Evolutionary conservation across 2,329 filamentous ascomycete species (phyloP).

Genomic region (Botrytis hyacinthi): DNA sequence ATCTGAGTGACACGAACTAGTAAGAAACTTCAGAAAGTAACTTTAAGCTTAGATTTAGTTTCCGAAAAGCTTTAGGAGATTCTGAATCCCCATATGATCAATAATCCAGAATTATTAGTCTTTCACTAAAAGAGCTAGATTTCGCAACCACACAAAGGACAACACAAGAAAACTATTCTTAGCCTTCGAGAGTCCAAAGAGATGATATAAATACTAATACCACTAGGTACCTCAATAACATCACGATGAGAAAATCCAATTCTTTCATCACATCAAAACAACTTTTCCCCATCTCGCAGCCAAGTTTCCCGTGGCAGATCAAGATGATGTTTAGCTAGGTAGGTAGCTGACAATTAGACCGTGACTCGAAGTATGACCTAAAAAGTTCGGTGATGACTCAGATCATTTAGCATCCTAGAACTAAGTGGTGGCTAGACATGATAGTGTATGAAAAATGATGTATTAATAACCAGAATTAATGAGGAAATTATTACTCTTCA

Average conservation of each 20-base stretch:
- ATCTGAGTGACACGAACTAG: background rate
- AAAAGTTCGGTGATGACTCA: constrained; percentile 15
- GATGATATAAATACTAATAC: background rate
- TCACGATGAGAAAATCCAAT: background rate
- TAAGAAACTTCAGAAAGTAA: background rate
- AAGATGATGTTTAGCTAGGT: background rate
- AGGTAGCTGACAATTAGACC: background rate
- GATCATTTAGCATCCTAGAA: background rate
- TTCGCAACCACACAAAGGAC: background rate
- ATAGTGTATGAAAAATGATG: background rate
- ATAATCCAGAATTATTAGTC: background rate
- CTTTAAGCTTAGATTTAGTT: background rate
- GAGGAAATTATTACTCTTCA: background rate
- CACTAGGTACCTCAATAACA: background rate
- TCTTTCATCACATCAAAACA: background rate
- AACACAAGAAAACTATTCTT: background rate
- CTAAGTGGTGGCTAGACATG: background rate
- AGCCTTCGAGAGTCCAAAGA: background rate
- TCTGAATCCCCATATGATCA: no score
- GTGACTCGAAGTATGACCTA: background rate
- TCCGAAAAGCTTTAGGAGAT: background rate
- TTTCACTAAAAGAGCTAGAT: background rate
- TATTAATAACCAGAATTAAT: background rate
- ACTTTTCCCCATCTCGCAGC: no score
- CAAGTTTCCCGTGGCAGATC: background rate